phyloP scores from a whole-genome alignment of 768 basidiomycete genomes.

The Lactarius deliciosus region DNA sequence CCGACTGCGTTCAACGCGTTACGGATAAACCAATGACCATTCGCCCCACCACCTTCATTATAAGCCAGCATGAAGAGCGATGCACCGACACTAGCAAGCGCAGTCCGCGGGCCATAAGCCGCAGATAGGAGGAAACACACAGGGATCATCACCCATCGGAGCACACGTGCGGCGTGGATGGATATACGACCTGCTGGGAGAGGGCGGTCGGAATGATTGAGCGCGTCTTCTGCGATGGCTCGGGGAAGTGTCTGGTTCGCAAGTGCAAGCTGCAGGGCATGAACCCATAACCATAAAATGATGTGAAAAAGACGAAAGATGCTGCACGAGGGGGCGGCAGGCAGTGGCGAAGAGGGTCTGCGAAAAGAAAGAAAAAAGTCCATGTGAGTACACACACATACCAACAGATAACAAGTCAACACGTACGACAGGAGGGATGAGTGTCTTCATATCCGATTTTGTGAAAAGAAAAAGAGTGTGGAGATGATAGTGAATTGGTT shows the following conservation, averaged over 20 bases:
- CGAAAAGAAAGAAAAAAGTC: neutral
- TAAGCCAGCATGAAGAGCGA: slow-evolving; percentile 31
- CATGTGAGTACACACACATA: neutral
- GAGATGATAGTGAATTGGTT: slow-evolving; percentile 3
- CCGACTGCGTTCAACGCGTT: slow-evolving; percentile 41
- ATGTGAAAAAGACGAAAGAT: slow-evolving; percentile 18
- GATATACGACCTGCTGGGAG: slow-evolving; percentile 37
- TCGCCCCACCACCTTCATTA: slow-evolving; percentile 32
- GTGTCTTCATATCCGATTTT: slow-evolving; percentile 32
- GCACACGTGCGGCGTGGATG: slow-evolving; percentile 23
- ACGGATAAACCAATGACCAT: slow-evolving; percentile 38
- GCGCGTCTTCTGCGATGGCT: slow-evolving; percentile 33
- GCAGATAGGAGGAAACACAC: slow-evolving; percentile 33
- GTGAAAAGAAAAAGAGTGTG: slow-evolving; percentile 34
- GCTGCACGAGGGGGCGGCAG: slow-evolving; percentile 24
- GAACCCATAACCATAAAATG: slow-evolving; percentile 37
- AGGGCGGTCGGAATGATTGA: slow-evolving; percentile 38
- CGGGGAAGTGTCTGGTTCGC: slow-evolving; percentile 35
- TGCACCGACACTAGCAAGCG: slow-evolving; percentile 27
- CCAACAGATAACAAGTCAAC: neutral
- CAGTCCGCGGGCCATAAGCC: slow-evolving; percentile 25
- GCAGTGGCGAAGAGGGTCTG: slow-evolving; percentile 28
- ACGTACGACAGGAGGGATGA: slow-evolving; percentile 33
- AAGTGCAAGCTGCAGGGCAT: slow-evolving; percentile 35
- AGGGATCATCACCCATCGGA: slow-evolving; percentile 36